phyloP scores from a whole-genome alignment of 2,329 filamentous ascomycete genomes.

The Xylaria sp. region DNA sequence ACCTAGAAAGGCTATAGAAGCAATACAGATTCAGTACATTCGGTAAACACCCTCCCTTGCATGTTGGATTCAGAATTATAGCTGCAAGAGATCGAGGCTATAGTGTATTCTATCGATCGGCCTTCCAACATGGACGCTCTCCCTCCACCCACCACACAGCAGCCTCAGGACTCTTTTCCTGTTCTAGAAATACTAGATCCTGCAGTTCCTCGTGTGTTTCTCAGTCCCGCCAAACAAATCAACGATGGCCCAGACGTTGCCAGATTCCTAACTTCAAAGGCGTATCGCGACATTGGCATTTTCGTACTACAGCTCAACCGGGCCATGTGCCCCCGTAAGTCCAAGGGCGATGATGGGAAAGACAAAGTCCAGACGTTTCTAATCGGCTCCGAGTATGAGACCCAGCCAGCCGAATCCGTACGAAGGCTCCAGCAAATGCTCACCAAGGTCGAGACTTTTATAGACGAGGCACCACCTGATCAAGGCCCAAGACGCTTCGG shows the following conservation, averaged over 20 bases:
- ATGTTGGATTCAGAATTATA: neutral
- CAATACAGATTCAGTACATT: neutral
- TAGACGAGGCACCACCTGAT: slow-evolving; percentile 85
- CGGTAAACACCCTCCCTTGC: neutral
- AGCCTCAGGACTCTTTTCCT: slow-evolving; percentile 43
- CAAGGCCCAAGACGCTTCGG: slow-evolving; percentile 89
- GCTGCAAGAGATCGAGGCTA: neutral
- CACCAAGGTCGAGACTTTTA: slow-evolving; percentile 69
- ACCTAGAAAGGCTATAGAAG: neutral
- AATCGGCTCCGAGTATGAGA: slow-evolving; percentile 55
- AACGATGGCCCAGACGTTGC: slow-evolving; percentile 84
- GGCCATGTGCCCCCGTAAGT: slow-evolving; percentile 79
- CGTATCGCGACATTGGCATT: slow-evolving; percentile 86
- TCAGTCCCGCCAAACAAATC: slow-evolving; percentile 80
- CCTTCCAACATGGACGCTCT: slow-evolving; percentile 33
- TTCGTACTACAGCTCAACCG: slow-evolving; percentile 93
- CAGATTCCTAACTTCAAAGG: slow-evolving; percentile 81
- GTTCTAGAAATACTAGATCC: slow-evolving; percentile 62
- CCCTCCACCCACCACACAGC: slow-evolving; percentile 26
- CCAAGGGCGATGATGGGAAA: slow-evolving; percentile 51
- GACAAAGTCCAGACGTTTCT: slow-evolving; percentile 61
- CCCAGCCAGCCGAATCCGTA: slow-evolving; percentile 65
- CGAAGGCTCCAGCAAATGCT: slow-evolving; percentile 74
- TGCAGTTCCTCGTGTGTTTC: slow-evolving; percentile 66
- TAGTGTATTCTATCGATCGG: neutral